Evolutionary conservation across 1,139 yeast genomes (phyloP), one percentile per base, ranked within the genome.

Genomic region (Torulaspora globosa): DNA sequence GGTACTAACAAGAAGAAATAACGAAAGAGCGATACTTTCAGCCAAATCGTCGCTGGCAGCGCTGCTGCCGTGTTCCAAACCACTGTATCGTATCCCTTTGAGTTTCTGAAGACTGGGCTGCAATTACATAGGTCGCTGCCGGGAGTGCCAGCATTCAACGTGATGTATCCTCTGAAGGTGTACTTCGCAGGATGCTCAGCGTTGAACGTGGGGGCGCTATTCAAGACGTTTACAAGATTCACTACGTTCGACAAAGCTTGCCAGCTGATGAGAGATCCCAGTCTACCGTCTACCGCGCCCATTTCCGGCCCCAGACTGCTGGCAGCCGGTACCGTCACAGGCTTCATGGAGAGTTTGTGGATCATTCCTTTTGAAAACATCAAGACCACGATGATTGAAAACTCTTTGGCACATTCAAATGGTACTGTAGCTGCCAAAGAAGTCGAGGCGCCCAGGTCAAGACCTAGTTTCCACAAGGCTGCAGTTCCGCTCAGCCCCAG

Each of bases 361-460:
- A 78, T 92, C 26, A 85, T 92, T 21, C 98, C 98, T 0, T 90
- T 92, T 67, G 98, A 92, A 60, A 86, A 82, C 61, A 75, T 89
- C 55, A 89, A 90, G 63, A 83, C 87, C 5, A 76, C 88, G 11
- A 82, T 88, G 92, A 82, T 90, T 52, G 96, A 90, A 59, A 79
- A 82, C 57, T 72, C 71, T 4, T 54, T 71, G 55, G 52, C 55
- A 19, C 37, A 41, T 8, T 46, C 54, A 35, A 50, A 45, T 33
- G 37, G 46, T 27, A 38, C 41, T 24, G 57, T 53, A 47, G 19
- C 39, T 31, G 36, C 48, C 3, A 35, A 28, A 5, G 40, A 49
- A 41, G 48, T 49, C 28, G 46, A 43, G 15, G 45, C 33, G 26
- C 4, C 43, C 34, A 24, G 48, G 44, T 33, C 36, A 15, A 52